These are phyloP conservation scores for Blastomyces gilchristii DNA, from an alignment of 2,329 filamentous ascomycete species.

Conservation along the genomic window DNA sequence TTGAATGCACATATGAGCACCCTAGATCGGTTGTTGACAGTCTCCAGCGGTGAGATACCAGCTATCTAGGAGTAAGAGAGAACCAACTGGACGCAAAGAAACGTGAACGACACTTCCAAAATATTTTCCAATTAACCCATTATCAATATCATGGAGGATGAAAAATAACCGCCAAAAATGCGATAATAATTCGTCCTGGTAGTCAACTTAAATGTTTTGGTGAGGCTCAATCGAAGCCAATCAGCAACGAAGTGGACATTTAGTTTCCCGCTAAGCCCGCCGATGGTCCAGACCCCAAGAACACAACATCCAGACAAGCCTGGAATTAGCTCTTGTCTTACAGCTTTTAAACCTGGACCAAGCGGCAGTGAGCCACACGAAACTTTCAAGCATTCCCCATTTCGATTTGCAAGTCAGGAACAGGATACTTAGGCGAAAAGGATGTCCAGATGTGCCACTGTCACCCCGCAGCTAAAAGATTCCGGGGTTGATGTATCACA, in stretches of 20 bases:
- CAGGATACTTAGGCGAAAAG: conserved; percentile 11
- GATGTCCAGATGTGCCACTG: neutral
- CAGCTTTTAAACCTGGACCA: neutral
- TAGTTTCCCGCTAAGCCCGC: neutral
- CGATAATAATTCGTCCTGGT: neutral
- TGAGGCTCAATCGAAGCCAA: conserved; percentile 4
- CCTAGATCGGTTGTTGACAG: neutral
- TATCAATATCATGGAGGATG: neutral
- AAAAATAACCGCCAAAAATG: neutral
- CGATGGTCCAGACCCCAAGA: neutral
- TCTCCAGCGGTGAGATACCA: neutral
- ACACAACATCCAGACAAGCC: neutral
- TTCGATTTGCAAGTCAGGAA: conserved; percentile 7
- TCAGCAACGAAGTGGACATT: neutral
- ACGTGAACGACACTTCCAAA: neutral
- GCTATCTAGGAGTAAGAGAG: neutral
- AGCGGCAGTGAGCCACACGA: neutral
- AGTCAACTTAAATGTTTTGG: neutral
- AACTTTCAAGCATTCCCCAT: conserved; percentile 2
- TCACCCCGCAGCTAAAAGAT: neutral
- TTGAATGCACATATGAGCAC: neutral
- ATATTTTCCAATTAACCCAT: neutral
- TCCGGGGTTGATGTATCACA: conserved; percentile 4
- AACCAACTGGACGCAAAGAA: neutral
- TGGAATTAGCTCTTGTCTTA: neutral